Base-by-base conservation (phyloP, 1,284 basidiomycete genomes). In the Ceratobasidium sp. region DNA sequence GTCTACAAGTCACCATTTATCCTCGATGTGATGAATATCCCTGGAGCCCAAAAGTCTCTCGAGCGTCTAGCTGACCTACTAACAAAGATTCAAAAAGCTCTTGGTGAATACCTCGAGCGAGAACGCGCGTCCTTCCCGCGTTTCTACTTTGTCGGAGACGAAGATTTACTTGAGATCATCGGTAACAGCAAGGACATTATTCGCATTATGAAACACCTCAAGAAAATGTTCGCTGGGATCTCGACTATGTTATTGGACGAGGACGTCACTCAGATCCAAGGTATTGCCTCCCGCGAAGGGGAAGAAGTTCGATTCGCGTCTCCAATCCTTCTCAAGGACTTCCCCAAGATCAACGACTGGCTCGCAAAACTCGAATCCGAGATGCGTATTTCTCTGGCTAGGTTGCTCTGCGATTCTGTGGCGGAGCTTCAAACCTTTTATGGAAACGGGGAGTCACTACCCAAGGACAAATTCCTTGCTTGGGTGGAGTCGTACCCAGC, bases 201-300 rank as follows among this genome's bases (percentile, higher is more conserved):
- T 54, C 90, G 96, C 30, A 93, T 98, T 77, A 93, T 97, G 89
- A 98, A 98, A 76, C 97, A 99, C 79, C 84, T 99, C 72, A 98
- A 98, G 82, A 99, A 99, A 85, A 99, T 99, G 97, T 99, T 99
- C 78, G 97, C 97, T 5, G 97, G 98, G 44, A 90, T 99, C 53
- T 91, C 93, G 0, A 93, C 92, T 0, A 84, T 99, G 71, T 84
- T 83, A 73, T 82, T 98, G n/a, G 92, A 97, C 76, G 91, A 94
- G 7, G 93, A 95, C 52, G 79, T 93, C 70, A 90, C 91, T 0
- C 85, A 90, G 75, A 95, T 95, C 70, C 86, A 87, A 74, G 93
- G 90, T 56, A 95, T 98, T 87, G 87, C 91, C 3, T 98, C 95
- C 2, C 83, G 93, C 66, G 97, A 99, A 77, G 98, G 95, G 59